Evolutionary conservation across 2,329 filamentous ascomycete genomes (phyloP), one percentile per base, ranked within the genome.

Genomic region (Cercospora sp.): DNA sequence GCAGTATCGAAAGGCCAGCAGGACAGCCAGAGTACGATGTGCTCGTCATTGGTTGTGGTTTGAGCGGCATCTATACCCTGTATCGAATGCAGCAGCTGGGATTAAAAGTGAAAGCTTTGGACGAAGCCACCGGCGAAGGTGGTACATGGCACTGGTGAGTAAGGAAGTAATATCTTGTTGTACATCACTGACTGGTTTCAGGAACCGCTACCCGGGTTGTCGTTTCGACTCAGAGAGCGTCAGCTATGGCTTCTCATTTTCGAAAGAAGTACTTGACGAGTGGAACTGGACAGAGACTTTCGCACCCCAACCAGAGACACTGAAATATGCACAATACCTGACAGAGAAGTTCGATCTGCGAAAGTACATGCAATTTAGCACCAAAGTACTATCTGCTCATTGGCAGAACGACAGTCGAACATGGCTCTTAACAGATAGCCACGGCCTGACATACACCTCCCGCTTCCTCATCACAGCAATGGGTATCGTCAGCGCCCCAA

Each of bases 181-280:
- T n/a, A n/a, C n/a, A n/a, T n/a, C n/a, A n/a, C n/a, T n/a, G n/a
- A n/a, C n/a, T n/a, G n/a, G n/a, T n/a, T n/a, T n/a, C 23, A 69
- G 79, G 80, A 84, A 84, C 64, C 77, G 79, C 18, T 84, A 84
- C 60, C 82, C 82, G 4, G 82, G 82, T 5, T 81, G 81, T 23
- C 76, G 81, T 31, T 81, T 83, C 64, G 83, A 84, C 63, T 82
- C 81, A 0, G 81, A 84, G 71, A 79, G 79, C 1, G 77, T 81
- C 16, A 80, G 80, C 0, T 85, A 86, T 70, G 74, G 73, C 30
- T 82, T 83, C 64, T 80, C 79, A 5, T 82, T 82, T 71, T 77
- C 78, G 12, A 76, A 82, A 69, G 80, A 80, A 33, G 66, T 82
- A 1, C 75, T 82, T 6, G 76, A 82, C 36, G 80, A 82, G 64